Conservation (phyloP, 2,329 filamentous ascomycete species). For the Cryphonectria parasitica region DNA sequence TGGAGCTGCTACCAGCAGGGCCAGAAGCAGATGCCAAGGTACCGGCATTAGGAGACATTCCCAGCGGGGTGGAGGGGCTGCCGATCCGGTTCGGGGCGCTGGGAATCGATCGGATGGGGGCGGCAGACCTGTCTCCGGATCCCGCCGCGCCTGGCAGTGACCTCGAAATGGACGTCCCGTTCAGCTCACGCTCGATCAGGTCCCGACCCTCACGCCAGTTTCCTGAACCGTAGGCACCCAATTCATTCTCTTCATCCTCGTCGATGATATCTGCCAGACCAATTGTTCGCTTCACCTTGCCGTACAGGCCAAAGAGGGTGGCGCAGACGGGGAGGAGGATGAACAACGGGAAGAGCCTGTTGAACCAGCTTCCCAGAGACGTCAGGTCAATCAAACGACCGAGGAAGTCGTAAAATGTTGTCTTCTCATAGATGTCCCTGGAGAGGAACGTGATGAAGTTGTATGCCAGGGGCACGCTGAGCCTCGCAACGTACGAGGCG, state of each 20-base stretch:
- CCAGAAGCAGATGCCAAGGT: conserved; percentile 24
- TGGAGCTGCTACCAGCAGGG: conserved; percentile 35
- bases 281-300: conserved; percentile 73
- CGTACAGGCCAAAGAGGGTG: conserved; percentile 88
- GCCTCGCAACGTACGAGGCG: conserved; percentile 84
- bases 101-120: conserved; percentile 55
- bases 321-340: conserved; percentile 84
- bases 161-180: conserved; percentile 61
- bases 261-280: conserved; percentile 82
- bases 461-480: conserved; percentile 91
- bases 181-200: conserved; percentile 84
- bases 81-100: conserved; percentile 41
- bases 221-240: conserved; percentile 71
- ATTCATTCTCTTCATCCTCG: conserved; percentile 69
- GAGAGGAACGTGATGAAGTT: conserved; percentile 95
- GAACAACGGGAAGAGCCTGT: conserved; percentile 85
- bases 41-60: conserved; percentile 42
- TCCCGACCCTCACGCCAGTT: conserved; percentile 91
- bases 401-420: conserved; percentile 85
- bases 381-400: conserved; percentile 84
- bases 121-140: conserved; percentile 40
- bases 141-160: conserved; percentile 31
- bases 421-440: conserved; percentile 70
- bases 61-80: conserved; percentile 49
- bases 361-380: conserved; percentile 79